phyloP scores from a whole-genome alignment of 2,329 filamentous ascomycete species.

The Didymella segeticola region DNA sequence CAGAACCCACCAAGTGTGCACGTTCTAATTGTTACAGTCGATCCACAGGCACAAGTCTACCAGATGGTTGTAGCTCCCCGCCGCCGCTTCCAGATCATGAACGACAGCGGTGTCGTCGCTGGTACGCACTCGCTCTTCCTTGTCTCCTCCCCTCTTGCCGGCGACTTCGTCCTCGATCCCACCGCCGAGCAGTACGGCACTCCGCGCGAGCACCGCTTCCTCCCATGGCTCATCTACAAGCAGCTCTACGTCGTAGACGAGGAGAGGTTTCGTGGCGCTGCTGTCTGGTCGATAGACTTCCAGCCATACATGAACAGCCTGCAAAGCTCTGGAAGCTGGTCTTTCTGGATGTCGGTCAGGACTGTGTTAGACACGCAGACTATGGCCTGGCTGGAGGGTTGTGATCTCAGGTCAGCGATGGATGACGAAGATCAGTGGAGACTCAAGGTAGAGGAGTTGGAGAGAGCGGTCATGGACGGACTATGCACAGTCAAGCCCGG shows the following conservation, averaged over 20 bases:
- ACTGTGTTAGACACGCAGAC: not conserved
- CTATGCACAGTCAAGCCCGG: not conserved
- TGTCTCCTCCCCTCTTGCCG: not conserved
- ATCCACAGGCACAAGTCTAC: not conserved
- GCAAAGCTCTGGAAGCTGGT: not conserved
- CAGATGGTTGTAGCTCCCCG: not conserved
- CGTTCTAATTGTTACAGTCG: not conserved
- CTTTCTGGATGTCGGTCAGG: not conserved
- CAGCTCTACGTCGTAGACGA: not conserved
- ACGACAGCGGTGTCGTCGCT: not conserved
- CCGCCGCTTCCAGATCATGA: not conserved
- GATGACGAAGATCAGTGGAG: not conserved
- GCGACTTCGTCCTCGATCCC: conserved; percentile 6
- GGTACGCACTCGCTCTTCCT: not conserved
- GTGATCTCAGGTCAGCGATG: not conserved
- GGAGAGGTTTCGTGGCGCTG: not conserved
- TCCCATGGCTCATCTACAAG: not conserved
- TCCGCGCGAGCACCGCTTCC: conserved; percentile 1
- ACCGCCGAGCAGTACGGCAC: conserved; percentile 4
- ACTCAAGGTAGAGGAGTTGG: not conserved
- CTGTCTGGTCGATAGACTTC: not conserved
- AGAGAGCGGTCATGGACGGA: not conserved
- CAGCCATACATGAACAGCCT: not conserved
- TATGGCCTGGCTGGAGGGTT: not conserved
- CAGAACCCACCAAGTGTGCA: not conserved